Evolutionary conservation across 2,329 filamentous ascomycete genomes (phyloP).

Genomic region (Aphanocladium album): DNA sequence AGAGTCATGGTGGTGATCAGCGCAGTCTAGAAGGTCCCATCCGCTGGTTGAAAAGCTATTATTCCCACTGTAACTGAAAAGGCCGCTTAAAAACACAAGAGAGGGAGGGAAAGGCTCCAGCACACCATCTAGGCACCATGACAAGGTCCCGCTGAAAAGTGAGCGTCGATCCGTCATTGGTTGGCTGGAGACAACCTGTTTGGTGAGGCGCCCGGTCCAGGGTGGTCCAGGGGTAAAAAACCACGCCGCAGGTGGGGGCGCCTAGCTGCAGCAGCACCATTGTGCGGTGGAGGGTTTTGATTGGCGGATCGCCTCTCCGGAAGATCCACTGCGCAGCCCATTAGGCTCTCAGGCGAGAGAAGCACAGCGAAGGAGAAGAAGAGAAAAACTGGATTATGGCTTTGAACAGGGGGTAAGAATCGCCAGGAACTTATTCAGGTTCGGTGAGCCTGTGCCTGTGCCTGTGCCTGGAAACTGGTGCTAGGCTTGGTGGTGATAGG

Average conservation of each 20-base stretch:
- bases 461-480: not conserved
- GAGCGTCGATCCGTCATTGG: not conserved
- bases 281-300: not conserved
- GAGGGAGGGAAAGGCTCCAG: not conserved
- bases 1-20: not conserved
- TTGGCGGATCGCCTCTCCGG: not conserved
- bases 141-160: too few species aligned
- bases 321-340: not conserved
- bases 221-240: not conserved
- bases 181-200: too few species aligned
- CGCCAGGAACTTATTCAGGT: not conserved
- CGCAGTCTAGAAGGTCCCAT: not conserved
- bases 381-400: too few species aligned
- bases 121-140: too few species aligned
- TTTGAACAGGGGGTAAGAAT: not conserved
- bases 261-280: not conserved
- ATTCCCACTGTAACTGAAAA: not conserved
- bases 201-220: not conserved
- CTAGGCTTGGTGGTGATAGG: not conserved
- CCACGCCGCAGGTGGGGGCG: not conserved
- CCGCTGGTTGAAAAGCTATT: not conserved
- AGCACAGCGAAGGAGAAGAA: too few species aligned
- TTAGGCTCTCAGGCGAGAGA: not conserved
- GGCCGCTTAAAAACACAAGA: not conserved
- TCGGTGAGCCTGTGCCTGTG: not conserved